These are phyloP conservation scores for Hansfordia pulvinata DNA, from an alignment of 2,329 filamentous ascomycete genomes.

Conservation along the genomic window DNA sequence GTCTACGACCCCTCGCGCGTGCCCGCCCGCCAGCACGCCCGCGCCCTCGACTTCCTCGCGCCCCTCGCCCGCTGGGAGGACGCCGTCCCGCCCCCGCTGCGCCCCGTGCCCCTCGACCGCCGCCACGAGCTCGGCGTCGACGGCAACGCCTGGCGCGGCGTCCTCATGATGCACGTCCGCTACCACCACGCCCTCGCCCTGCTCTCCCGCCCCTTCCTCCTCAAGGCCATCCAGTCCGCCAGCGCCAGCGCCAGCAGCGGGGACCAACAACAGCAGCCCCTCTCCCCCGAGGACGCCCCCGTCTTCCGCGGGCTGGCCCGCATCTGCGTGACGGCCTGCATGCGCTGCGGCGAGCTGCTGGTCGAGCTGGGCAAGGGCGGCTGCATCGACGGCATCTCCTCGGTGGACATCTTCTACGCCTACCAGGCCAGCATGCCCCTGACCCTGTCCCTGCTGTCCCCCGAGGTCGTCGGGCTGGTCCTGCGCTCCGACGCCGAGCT, in stretches of 20 bases:
- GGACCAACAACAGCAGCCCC: too few relatives aligned
- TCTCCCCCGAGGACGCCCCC: constrained; percentile 7
- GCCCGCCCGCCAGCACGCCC: constrained; percentile 5
- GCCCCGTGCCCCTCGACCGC: constrained; percentile 2
- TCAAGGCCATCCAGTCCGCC: constrained; percentile 7
- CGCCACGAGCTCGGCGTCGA: constrained; percentile 4
- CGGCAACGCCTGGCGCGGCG: constrained; percentile 8
- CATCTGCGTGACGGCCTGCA: constrained; percentile 9
- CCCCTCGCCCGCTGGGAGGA: constrained; percentile 7
- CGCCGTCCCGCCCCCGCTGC: constrained; percentile 7
- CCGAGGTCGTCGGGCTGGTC: constrained; percentile 4
- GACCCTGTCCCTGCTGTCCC: constrained; percentile 9
- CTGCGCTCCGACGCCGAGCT: constrained; percentile 1
- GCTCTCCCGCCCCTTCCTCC: constrained; percentile 14
- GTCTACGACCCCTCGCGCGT: constrained; percentile 11
- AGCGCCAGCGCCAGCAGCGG: too few relatives aligned
- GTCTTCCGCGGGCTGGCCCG: constrained; percentile 6
- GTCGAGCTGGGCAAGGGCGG: constrained; percentile 8
- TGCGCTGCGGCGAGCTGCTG: constrained; percentile 9
- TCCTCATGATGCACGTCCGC: constrained; percentile 12
- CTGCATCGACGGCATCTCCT: constrained; percentile 9
- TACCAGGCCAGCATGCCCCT: constrained; percentile 10
- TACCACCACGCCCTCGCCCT: constrained; percentile 13
- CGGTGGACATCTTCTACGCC: constrained; percentile 11
- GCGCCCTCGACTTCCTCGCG: constrained; percentile 9